Evolutionary conservation across 306 rosid genomes (phyloP).

Genomic region (Prinsepia uniflora): DNA sequence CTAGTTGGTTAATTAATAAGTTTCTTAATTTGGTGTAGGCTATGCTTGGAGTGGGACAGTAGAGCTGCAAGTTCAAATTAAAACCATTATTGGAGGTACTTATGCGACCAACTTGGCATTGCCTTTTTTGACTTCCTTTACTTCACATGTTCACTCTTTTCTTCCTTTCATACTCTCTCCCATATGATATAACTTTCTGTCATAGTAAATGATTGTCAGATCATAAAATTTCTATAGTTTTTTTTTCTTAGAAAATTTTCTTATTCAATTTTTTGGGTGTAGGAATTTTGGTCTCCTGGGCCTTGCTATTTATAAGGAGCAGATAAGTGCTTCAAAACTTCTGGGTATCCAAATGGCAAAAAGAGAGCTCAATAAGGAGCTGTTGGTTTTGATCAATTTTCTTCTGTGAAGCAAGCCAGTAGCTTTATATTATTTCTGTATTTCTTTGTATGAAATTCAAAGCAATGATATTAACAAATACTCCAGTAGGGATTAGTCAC

Average conservation of each 20-base stretch:
- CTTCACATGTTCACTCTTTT: background rate
- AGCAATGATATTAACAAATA: no score
- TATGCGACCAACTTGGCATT: constrained; percentile 8
- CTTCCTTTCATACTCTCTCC: no score
- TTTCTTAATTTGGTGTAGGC: constrained; percentile 27
- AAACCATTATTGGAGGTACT: constrained; percentile 41
- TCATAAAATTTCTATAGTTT: no score
- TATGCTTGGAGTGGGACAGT: constrained; percentile 42
- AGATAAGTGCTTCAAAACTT: constrained; percentile 4
- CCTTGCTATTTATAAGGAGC: background rate
- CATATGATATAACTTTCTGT: no score
- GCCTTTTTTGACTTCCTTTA: constrained; percentile 13
- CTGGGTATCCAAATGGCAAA: background rate
- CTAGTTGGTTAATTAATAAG: background rate
- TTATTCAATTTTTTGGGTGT: background rate
- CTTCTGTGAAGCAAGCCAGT: no score
- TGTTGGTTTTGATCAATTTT: background rate
- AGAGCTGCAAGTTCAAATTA: constrained; percentile 31
- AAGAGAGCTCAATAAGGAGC: background rate
- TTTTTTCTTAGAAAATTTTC: no score
- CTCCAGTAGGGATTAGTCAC: no score
- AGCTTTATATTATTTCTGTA: no score
- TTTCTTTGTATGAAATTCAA: no score
- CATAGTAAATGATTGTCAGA: no score
- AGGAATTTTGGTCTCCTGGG: constrained; percentile 21